Evolutionary conservation across 305 asterid species (phyloP).

Genomic region (Solanum chacoense): DNA sequence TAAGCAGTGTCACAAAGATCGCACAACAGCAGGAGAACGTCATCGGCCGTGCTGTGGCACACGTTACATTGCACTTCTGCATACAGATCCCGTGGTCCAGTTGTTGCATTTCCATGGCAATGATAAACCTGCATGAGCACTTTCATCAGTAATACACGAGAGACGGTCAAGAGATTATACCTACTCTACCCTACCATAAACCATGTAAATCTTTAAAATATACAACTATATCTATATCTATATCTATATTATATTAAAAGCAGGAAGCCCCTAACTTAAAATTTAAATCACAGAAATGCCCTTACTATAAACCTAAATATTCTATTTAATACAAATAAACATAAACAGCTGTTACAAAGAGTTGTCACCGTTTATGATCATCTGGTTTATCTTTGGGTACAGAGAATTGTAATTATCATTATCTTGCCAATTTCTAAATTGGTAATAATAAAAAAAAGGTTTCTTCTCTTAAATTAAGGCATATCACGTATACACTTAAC

Average conservation of each 20-base stretch:
- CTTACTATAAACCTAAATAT: not conserved
- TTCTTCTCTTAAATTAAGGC: not conserved
- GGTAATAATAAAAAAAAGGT: not conserved
- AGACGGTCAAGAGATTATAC: not conserved
- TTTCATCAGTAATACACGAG: constrained; percentile 1
- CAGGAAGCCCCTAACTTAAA: not conserved
- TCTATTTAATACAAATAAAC: not conserved
- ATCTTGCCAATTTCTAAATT: not conserved
- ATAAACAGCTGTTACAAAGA: not conserved
- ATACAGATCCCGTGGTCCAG: constrained; percentile 39
- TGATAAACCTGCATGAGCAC: constrained; percentile 31
- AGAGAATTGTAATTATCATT: not conserved
- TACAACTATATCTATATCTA: not conserved
- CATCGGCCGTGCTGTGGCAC: constrained; percentile 37
- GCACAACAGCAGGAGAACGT: constrained; percentile 49
- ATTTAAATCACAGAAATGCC: not conserved
- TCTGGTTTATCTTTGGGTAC: not conserved
- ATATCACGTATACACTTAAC: not conserved
- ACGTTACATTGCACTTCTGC: constrained; percentile 37
- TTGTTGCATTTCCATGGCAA: constrained; percentile 37
- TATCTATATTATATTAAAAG: not conserved
- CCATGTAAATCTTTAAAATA: not conserved
- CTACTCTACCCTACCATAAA: not conserved
- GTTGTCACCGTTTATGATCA: not conserved
- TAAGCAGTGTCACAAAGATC: constrained; percentile 67